Percentiles rank a stretch among this genome's conserved stretches.
Evolutionary conservation across 1,139 yeast genomes (phyloP).

Genomic region (Kodamaea suecica): DNA sequence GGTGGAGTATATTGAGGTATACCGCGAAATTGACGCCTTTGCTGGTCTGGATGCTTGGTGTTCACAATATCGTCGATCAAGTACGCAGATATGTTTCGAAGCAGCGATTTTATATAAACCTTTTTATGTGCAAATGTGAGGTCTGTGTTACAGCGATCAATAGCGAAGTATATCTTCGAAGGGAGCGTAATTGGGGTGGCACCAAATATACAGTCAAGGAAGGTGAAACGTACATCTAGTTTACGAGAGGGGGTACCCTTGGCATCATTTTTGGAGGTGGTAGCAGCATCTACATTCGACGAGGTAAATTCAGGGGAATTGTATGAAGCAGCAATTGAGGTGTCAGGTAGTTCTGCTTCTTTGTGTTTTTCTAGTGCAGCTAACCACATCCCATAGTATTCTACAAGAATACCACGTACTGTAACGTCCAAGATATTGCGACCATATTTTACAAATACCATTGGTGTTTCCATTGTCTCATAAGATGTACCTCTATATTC

Average conservation of each 20-base stretch:
- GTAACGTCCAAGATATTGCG: conserved; percentile 34
- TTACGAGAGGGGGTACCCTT: not conserved
- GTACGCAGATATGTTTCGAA: conserved; percentile 45
- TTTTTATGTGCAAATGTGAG: conserved; percentile 33
- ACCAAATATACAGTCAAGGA: conserved; percentile 55
- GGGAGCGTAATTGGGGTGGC: conserved; percentile 56
- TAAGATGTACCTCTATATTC: conserved; percentile 24
- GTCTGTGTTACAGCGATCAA: conserved; percentile 54
- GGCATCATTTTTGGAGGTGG: not conserved
- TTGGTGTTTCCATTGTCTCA: conserved; percentile 17
- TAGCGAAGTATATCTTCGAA: conserved; percentile 49
- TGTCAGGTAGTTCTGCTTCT: not conserved
- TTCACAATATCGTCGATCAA: conserved; percentile 56
- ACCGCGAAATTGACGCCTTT: conserved; percentile 4
- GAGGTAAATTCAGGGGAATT: not conserved
- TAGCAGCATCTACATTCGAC: too few relatives aligned
- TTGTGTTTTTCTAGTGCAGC: conserved; percentile 3
- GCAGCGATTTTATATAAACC: conserved; percentile 39
- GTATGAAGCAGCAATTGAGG: not conserved
- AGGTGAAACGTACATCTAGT: conserved; percentile 40
- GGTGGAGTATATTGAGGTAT: conserved; percentile 13
- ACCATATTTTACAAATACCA: conserved; percentile 21
- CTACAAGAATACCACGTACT: conserved; percentile 43
- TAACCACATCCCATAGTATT: conserved; percentile 60
- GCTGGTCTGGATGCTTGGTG: conserved; percentile 19